These are phyloP conservation scores for Nemania serpens DNA, from an alignment of 2,329 filamentous ascomycete genomes.

Conservation along the genomic window DNA sequence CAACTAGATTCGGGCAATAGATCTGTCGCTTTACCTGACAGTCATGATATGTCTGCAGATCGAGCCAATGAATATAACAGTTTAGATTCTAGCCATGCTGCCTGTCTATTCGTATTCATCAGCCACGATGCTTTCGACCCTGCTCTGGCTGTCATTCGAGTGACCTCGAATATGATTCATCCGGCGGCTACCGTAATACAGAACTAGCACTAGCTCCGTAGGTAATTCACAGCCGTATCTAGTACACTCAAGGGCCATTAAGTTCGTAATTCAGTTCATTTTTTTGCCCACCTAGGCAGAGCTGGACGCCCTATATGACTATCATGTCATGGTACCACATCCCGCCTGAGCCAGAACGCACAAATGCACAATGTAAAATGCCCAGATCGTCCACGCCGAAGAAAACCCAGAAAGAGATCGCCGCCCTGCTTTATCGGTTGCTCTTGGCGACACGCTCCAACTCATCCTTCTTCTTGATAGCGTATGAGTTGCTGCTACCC, in stretches of 20 bases:
- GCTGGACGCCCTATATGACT: conserved; percentile 50
- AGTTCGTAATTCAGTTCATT: conserved; percentile 43
- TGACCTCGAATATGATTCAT: conserved; percentile 10
- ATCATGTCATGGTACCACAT: conserved; percentile 50
- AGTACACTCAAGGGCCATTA: conserved; percentile 17
- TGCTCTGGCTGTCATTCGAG: conserved; percentile 6
- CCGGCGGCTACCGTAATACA: conserved; percentile 4
- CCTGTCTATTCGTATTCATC: neutral
- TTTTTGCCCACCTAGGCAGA: conserved; percentile 44
- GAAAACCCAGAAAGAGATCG: conserved; percentile 45
- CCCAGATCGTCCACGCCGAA: conserved; percentile 49
- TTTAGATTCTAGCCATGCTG: neutral
- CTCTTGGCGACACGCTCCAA: conserved; percentile 99
- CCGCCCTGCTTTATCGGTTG: conserved; percentile 83
- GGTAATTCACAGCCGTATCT: conserved; percentile 19
- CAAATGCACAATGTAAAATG: conserved; percentile 49
- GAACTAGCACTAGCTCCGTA: neutral
- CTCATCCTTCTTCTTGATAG: conserved; percentile 99
- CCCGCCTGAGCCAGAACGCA: conserved; percentile 50
- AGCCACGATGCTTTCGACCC: neutral
- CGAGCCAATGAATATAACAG: neutral
- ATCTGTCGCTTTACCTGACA: neutral
- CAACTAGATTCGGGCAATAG: neutral
- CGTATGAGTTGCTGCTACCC: conserved; percentile 99
- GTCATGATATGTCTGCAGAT: neutral